Conservation (phyloP, 148 eudicot genomes). For the Rhododendron simsii region DNA sequence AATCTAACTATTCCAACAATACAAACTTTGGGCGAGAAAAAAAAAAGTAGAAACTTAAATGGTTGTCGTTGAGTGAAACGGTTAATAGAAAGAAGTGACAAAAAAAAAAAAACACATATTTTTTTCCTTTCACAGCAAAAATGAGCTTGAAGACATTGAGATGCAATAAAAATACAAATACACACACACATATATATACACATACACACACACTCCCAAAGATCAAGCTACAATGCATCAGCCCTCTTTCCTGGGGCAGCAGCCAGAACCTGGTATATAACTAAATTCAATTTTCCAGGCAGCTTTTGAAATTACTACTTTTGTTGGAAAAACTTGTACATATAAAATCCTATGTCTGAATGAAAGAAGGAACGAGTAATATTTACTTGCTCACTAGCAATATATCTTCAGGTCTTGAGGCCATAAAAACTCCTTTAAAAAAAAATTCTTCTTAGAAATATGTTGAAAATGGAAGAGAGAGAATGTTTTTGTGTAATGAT, state of each 20-base stretch:
- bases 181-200: no score
- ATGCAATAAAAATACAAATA: background rate
- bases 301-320: background rate
- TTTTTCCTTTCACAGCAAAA: background rate
- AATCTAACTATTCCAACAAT: no score
- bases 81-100: background rate
- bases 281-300: background rate
- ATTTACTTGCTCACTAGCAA: slow-evolving; percentile 29
- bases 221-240: background rate
- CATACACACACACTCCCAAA: background rate
- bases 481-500: no score
- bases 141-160: background rate
- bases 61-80: background rate
- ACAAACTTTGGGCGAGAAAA: no score
- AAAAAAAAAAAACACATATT: background rate
- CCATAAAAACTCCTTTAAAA: slow-evolving; percentile 95
- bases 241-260: background rate
- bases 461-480: no score
- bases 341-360: background rate
- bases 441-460: no score
- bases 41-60: background rate
- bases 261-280: background rate
- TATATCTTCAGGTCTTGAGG: slow-evolving; percentile 48
- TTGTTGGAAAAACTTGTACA: background rate
- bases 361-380: background rate